Evolutionary conservation across 106 monocot genomes (phyloP).

Genomic region (Acorus calamus): DNA sequence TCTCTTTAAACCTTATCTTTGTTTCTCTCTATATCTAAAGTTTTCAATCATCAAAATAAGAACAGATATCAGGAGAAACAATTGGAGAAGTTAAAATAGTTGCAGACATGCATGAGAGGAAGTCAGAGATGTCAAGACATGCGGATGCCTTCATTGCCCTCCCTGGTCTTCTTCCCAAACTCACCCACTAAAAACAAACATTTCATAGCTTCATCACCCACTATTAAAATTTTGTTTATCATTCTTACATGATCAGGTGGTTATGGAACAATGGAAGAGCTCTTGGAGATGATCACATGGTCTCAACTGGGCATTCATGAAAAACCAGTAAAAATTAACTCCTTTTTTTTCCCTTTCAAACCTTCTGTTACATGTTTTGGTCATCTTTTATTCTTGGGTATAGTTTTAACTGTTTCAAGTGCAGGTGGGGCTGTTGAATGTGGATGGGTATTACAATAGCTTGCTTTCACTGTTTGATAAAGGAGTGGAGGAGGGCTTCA

Average conservation of each 20-base stretch:
- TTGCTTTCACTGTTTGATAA: conserved; percentile 74
- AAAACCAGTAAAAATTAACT: conserved; percentile 45
- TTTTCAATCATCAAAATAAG: background rate
- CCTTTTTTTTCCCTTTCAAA: background rate
- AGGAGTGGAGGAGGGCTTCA: conserved; percentile 79
- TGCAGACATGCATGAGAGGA: conserved; percentile 89
- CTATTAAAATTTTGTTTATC: too few relatives aligned
- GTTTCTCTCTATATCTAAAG: background rate
- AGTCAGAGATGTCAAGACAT: conserved; percentile 74
- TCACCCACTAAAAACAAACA: background rate
- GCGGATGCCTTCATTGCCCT: conserved; percentile 88
- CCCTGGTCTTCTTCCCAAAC: conserved; percentile 34
- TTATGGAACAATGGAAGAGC: conserved; percentile 92
- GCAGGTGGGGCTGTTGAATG: conserved; percentile 82
- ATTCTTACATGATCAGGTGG: conserved; percentile 31
- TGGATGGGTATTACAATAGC: conserved; percentile 79
- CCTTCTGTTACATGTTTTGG: conserved; percentile 1
- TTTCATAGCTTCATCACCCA: too few relatives aligned
- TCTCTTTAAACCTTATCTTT: conserved; percentile 1
- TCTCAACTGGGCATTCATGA: conserved; percentile 84
- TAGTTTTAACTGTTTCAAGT: background rate
- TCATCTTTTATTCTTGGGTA: background rate
- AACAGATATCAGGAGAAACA: conserved; percentile 64
- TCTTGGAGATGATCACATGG: conserved; percentile 85
- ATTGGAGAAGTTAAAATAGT: conserved; percentile 64